Evolutionary conservation across 495 filamentous ascomycete species (phyloP), one percentile per base, ranked within the genome.

Genomic region (Lasiosphaeria hispida): DNA sequence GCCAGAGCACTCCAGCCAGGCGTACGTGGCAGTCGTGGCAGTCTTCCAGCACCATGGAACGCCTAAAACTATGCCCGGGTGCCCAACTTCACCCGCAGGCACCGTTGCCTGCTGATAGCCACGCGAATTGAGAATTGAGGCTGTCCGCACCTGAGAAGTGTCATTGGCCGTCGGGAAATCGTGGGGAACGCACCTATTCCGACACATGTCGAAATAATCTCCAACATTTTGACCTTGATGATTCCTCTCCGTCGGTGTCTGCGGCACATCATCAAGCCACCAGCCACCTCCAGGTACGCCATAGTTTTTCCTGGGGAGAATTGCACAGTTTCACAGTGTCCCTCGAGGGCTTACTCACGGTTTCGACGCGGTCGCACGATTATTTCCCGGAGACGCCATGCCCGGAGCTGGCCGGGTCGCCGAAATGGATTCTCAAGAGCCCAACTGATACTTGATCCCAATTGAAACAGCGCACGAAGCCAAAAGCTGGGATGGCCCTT

Each of bases 81-180:
- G 66, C 66, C 66, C 64, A 69, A 69, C 66, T 39, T 19, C 51
- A 61, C 58, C 62, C 47, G 40, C 38, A 43, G 51, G 57, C 42
- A 44, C 14, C 52, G 18, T 48, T 50, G 56, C 52, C n/a, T 48
- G 52, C 42, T 42, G 17, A 17, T 23, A 54, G 53, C 43, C 58
- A 64, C 58, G 44, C 44, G 39, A 37, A 45, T 62, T 6, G 42
- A n/a, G 50, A 53, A 53, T 37, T 51, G 61, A 52, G 61, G 61
- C 53, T 52, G 47, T 34, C 13, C 41, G n/a, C 41, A 7, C 35
- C 56, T 17, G 15, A 34, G 8, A n/a, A 33, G 36, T 10, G 13
- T 23, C 37, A 50, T 60, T 63, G 57, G 53, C 18, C 34, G 19
- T 15, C 7, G 9, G 30, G 13, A 62, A 17, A 62, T 58, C 60